Percentiles rank a stretch among this genome's conserved stretches.
These are phyloP conservation scores for Venturia asperata DNA, from an alignment of 2,329 filamentous ascomycete genomes.

Conservation along the genomic window DNA sequence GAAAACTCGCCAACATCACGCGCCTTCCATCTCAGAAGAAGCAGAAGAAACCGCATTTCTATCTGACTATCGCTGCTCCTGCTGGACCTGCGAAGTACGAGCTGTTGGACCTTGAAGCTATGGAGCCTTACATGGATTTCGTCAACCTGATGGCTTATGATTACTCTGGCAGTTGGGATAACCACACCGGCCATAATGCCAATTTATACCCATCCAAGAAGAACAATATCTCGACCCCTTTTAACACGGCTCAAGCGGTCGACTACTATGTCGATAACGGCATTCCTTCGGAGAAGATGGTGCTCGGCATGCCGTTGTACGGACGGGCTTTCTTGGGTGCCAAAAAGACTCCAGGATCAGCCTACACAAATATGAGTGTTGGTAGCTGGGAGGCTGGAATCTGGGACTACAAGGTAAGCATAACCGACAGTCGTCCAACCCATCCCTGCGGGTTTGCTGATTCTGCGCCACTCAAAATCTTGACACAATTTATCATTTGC, in stretches of 20 bases:
- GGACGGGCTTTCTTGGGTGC: constrained; percentile 79
- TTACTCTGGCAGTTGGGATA: constrained; percentile 71
- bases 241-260: constrained; percentile 66
- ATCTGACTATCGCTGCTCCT: constrained; percentile 40
- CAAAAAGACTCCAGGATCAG: constrained; percentile 55
- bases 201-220: constrained; percentile 60
- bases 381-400: constrained; percentile 81
- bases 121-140: constrained; percentile 41
- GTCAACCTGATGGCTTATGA: constrained; percentile 48
- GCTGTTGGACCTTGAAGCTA: constrained; percentile 35
- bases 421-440: not conserved
- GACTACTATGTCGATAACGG: constrained; percentile 57
- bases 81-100: constrained; percentile 38
- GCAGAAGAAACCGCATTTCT: constrained; percentile 33
- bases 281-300: constrained; percentile 64
- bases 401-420: constrained; percentile 70
- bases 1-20: constrained; percentile 23
- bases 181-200: constrained; percentile 65
- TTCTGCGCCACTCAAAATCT: no score
- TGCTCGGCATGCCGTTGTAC: constrained; percentile 88
- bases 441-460: no score
- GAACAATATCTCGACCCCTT: constrained; percentile 64
- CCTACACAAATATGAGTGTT: constrained; percentile 65
- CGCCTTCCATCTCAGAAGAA: constrained; percentile 30
- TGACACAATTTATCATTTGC: not conserved